Evolutionary conservation across 176 grass and related monocot genomes (phyloP), one percentile per base, ranked within the genome.

Genomic region (Microstegium vimineum): DNA sequence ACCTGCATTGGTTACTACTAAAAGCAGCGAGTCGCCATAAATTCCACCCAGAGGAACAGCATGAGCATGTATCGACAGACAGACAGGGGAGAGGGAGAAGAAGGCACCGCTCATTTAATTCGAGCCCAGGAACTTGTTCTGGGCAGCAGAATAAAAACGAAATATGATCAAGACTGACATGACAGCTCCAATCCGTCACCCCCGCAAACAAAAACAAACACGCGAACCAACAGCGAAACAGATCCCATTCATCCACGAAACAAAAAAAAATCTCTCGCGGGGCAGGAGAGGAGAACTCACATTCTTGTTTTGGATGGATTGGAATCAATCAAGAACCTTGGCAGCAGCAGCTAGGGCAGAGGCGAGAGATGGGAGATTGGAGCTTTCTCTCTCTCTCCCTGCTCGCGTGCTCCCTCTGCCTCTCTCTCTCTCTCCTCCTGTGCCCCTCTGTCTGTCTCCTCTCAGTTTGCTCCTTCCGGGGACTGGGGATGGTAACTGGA

Each of bases 1-100:
- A 87, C 75, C 84, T 90, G 84, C 88, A 90, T 90, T 86, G 69
- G 88, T 60, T 74, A 41, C 71, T 76, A 69, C 65, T 81, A 81
- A 85, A 78, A 64, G 71, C 77, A 68, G 60, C 28, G 76, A 51
- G 47, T 57, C 60, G 79, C 73, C 81, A 86, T 86, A 90, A 90
- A 90, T 86, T 83, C 74, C 10, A 5, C 18, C 17, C 60, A 90
- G 67, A 82, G 83, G 49, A 90, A 66, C 73, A 30, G 83, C 57
- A n/a, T n/a, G n/a, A n/a, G n/a, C n/a, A 81, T 18, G 69, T 6
- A 59, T 36, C 64, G 15, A 5, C 37, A n/a, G n/a, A n/a, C n/a
- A n/a, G n/a, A n/a, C n/a, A 51, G 17, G 17, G 17, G 47, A 54
- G 22, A n/a, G 3, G 0, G 1, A n/a, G n/a, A n/a, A n/a, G 49